Percentiles rank a stretch among this genome's conserved stretches.
Conservation (phyloP, 805 yeast genomes). For the Metschnikowia similis region DNA sequence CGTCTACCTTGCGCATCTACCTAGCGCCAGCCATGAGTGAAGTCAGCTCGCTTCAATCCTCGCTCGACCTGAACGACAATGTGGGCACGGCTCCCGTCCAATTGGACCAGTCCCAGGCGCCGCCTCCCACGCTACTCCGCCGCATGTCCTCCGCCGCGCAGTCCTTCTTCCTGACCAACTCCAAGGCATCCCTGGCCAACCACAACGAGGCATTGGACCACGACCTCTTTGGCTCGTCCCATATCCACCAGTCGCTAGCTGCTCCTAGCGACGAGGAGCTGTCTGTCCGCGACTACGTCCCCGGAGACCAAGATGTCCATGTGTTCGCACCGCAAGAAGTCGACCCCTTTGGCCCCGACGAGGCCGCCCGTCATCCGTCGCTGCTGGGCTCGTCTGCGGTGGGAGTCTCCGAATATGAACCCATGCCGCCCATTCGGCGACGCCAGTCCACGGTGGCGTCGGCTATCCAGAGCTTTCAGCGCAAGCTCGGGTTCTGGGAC, state of each 20-base stretch:
- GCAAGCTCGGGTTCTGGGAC: constrained; percentile 27
- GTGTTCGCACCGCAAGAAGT: not conserved
- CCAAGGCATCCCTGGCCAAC: not conserved
- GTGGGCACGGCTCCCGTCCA: constrained; percentile 11
- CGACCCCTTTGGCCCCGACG: not conserved
- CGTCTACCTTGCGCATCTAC: no score
- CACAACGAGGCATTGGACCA: constrained; percentile 6
- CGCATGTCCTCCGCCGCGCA: constrained; percentile 17
- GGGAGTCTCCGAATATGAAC: not conserved
- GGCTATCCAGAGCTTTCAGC: constrained; percentile 18
- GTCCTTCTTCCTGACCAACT: constrained; percentile 6
- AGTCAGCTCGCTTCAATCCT: constrained; percentile 3
- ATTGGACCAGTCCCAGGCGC: constrained; percentile 5
- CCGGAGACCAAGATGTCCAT: not conserved
- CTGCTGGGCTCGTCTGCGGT: no score
- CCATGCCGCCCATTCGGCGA: constrained; percentile 2
- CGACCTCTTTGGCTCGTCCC: constrained; percentile 6
- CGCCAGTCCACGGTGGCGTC: constrained; percentile 21
- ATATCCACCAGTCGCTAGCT: constrained; percentile 4
- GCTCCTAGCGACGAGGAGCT: not conserved
- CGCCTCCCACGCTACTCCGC: constrained; percentile 8
- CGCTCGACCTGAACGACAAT: constrained; percentile 4
- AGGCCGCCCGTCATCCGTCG: not conserved
- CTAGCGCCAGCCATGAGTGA: not conserved
- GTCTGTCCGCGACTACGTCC: not conserved